A percentile compares a stretch with the other conserved stretches of the same genome.
These are phyloP conservation scores for Auricularia cornea DNA, from an alignment of 768 basidiomycete species.

Conservation along the genomic window DNA sequence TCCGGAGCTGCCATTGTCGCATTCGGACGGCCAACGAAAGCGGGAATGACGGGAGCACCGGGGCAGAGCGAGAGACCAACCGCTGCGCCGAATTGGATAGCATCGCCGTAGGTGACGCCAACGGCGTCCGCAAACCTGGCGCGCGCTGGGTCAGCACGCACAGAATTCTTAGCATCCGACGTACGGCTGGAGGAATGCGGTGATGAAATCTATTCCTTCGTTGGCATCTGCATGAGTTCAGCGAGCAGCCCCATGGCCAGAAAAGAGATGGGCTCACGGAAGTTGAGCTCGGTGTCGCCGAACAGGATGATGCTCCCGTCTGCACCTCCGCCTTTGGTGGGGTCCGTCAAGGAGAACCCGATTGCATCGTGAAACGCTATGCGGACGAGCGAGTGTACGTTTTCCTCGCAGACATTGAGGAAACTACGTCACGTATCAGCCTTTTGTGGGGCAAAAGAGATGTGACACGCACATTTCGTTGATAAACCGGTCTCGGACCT, in stretches of 20 bases:
- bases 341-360: neutral
- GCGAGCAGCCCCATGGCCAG: no score
- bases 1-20: constrained; percentile 15
- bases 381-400: neutral
- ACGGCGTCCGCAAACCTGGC: neutral
- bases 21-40: constrained; percentile 15
- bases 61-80: constrained; percentile 20
- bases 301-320: constrained; percentile 7
- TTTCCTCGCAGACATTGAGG: no score
- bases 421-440: no score
- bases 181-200: neutral
- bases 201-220: neutral
- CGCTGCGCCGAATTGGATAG: constrained; percentile 22
- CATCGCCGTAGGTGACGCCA: constrained; percentile 11
- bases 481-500: no score
- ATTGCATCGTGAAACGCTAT: neutral
- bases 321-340: constrained; percentile 4
- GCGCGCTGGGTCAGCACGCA: neutral
- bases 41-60: constrained; percentile 19
- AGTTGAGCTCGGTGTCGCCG: constrained; percentile 5
- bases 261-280: neutral
- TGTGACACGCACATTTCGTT: no score
- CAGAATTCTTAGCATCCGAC: neutral
- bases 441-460: no score
- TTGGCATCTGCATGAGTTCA: neutral